Evolutionary conservation across 345 rosid genomes (phyloP), one percentile per base, ranked within the genome.

Genomic region (Viola odorata): DNA sequence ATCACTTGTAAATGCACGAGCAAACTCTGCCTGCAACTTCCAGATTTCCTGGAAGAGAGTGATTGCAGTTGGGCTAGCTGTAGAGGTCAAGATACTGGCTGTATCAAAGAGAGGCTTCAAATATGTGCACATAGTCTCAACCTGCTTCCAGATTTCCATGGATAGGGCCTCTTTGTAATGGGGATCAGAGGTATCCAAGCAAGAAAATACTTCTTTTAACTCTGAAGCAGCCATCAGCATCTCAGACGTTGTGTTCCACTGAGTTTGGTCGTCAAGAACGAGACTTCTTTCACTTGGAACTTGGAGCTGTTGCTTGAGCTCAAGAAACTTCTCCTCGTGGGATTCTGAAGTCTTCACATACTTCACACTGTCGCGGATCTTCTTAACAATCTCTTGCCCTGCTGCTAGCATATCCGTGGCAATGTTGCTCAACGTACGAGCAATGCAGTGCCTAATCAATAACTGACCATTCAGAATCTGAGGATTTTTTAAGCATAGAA

Each of bases 161-260:
- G 88, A 72, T 45, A 85, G 91, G 62, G 85, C 78, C 42, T 81
- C 75, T 71, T 81, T 85, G 79, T 79, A 87, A 70, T 83, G 85
- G 2, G 89, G 89, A 72, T 84, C 96, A 56, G 82, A 82, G 57
- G 89, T 77, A 49, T 85, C 88, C 71, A 90, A 69, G 80, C 95
- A 90, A 58, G 83, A 70, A 77, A 90, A 90, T 32, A 85, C 95
- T 81, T 87, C 91, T 77, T 81, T 90, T 57, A 82, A 69, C 63
- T 87, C 92, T 4, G 76, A 82, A 66, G 95, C 92, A 72, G 88
- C 88, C 38, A 82, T 77, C 48, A 87, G 79, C 95, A 90, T 87
- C 56, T 82, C 78, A 66, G 76, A 85, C 5, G 97, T 90, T 12
- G 87, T 84, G 80, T 81, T 78, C 97, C 97, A 90, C 47, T 74